Percentiles rank a stretch among this genome's conserved stretches.
Evolutionary conservation across 2,329 filamentous ascomycete species (phyloP).

Genomic region (Gremmenia infestans): DNA sequence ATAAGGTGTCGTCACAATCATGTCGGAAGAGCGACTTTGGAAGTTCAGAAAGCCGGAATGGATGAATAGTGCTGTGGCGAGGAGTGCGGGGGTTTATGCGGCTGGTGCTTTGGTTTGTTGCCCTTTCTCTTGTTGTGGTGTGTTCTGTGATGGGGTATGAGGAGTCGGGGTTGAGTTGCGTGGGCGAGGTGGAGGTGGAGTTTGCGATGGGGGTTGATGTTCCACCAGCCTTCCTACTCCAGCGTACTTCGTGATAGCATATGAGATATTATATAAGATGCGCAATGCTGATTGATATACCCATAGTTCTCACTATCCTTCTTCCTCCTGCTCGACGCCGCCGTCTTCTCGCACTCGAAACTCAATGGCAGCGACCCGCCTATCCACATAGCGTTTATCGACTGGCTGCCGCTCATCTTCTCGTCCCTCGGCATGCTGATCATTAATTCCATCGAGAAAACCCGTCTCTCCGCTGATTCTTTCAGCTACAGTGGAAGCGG

Average conservation of each 20-base stretch:
- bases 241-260: too few species aligned
- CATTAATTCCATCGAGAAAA: conserved; percentile 66
- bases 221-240: too few species aligned
- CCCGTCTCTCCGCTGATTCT: conserved; percentile 57
- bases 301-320: conserved; percentile 61
- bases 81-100: conserved; percentile 58
- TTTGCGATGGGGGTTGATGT: neutral
- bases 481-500: conserved; percentile 58
- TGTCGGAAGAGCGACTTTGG: conserved; percentile 63
- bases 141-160: too few species aligned
- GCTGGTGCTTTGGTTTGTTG: conserved; percentile 57
- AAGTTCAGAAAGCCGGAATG: conserved; percentile 63
- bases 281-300: neutral
- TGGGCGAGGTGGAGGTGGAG: neutral
- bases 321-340: conserved; percentile 63
- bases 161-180: neutral
- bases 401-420: conserved; percentile 67
- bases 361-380: conserved; percentile 50
- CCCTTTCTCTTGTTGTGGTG: neutral
- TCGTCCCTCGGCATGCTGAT: conserved; percentile 64
- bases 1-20: neutral
- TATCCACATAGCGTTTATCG: conserved; percentile 60
- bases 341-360: conserved; percentile 59
- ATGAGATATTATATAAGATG: neutral
- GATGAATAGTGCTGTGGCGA: conserved; percentile 59